These are phyloP conservation scores for Oldenlandia corymbosa DNA, from an alignment of 257 asterid genomes.

Conservation along the genomic window DNA sequence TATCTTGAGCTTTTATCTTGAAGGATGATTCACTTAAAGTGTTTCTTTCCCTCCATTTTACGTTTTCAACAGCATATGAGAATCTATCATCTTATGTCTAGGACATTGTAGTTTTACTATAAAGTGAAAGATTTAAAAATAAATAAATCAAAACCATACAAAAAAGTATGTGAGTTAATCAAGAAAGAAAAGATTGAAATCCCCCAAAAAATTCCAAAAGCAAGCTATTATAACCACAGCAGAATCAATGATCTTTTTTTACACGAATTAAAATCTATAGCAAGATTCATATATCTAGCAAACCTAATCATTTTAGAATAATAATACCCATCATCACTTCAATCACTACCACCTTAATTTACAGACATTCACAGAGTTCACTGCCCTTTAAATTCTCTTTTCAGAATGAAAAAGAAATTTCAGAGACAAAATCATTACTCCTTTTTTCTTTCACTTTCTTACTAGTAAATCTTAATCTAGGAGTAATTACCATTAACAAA, in stretches of 20 bases:
- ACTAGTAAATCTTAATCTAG: too few relatives aligned
- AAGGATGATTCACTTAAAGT: not conserved
- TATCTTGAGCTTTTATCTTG: not conserved
- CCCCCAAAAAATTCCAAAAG: slow-evolving; percentile 29
- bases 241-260: slow-evolving; percentile 5
- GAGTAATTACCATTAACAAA: slow-evolving; percentile 16
- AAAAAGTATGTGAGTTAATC: not conserved
- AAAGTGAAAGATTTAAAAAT: slow-evolving; percentile 7
- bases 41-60: not conserved
- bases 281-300: slow-evolving; percentile 45
- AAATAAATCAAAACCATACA: not conserved
- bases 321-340: slow-evolving; percentile 71
- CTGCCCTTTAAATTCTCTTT: slow-evolving; percentile 11
- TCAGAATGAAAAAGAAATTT: slow-evolving; percentile 8
- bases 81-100: slow-evolving; percentile 7
- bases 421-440: slow-evolving; percentile 41
- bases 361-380: not conserved
- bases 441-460: slow-evolving; percentile 36
- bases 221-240: slow-evolving; percentile 13
- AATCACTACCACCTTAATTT: slow-evolving; percentile 31
- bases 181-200: slow-evolving; percentile 26
- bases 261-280: not conserved
- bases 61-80: slow-evolving; percentile 21
- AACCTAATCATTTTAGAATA: slow-evolving; percentile 70
- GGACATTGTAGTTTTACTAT: not conserved